Percentiles rank a stretch among this genome's conserved stretches.
These are phyloP conservation scores for Coemansia asiatica DNA, from an alignment of 192 early-diverging fungal genomes.

Conservation along the genomic window DNA sequence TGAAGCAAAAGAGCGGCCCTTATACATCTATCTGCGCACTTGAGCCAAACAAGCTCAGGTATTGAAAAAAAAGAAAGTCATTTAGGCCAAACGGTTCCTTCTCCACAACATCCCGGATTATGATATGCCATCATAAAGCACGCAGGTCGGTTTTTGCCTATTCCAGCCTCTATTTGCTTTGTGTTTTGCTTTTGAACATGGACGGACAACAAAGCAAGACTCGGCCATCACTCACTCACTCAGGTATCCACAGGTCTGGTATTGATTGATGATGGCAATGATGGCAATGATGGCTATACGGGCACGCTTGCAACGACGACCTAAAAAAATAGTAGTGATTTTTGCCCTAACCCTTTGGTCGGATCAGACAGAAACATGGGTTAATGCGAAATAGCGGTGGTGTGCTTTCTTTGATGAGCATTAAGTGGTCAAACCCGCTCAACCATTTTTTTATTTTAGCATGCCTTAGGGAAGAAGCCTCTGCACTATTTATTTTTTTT, in stretches of 20 bases:
- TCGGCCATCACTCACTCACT: too few relatives aligned
- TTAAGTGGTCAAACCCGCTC: neutral
- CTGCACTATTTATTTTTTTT: neutral
- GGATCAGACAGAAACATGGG: neutral
- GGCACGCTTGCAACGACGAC: too few relatives aligned
- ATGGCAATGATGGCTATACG: too few relatives aligned
- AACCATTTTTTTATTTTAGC: neutral
- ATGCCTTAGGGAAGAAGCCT: neutral
- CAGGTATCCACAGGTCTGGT: too few relatives aligned
- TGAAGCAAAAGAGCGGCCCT: neutral
- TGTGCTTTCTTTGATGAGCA: neutral
- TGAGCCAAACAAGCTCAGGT: too few relatives aligned
- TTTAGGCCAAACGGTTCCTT: too few relatives aligned
- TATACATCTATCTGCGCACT: neutral
- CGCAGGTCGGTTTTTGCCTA: too few relatives aligned
- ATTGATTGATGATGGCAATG: neutral
- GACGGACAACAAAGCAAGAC: too few relatives aligned
- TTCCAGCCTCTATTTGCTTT: too few relatives aligned
- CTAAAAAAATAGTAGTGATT: neutral
- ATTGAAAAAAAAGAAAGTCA: neutral
- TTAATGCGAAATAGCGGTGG: neutral
- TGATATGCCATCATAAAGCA: too few relatives aligned
- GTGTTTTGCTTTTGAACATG: too few relatives aligned
- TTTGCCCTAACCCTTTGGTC: neutral
- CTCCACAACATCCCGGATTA: too few relatives aligned